Base-by-base conservation (phyloP, 1,139 yeast genomes). In the Blastobotrys malaysiensis region DNA sequence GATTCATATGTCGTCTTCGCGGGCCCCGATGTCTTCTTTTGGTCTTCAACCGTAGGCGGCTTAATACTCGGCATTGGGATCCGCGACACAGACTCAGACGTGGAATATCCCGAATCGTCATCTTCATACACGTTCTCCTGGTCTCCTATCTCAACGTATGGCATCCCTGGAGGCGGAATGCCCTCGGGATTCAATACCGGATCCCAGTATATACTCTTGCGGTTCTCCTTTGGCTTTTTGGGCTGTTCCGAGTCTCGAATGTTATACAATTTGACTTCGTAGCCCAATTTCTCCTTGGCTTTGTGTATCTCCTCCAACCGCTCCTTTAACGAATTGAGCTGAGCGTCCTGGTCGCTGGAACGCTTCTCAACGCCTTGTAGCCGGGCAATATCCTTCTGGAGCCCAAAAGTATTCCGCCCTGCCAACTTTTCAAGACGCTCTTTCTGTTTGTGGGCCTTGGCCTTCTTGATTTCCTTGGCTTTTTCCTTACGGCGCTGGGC, bases 401-500 rank as follows among this genome's bases (percentile, higher is more conserved):
- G 48, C 7, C 61, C 55, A 22, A 53, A 52, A 1, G 67, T 61
- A 47, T 61, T 64, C 19, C 59, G 53, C 24, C 58, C 55, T 7
- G 59, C 53, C 14, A 64, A 46, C 9, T 63, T 55, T 39, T 59
- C 61, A 9, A 54, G 50, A 19, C 63, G 51, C 49, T 61, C 61
- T n/a, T 57, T 56, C 22, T 52, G 55, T 31, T 60, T 55, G 27
- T 61, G 62, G 18, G 65, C 66, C 55, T 67, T 68, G 19, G 59
- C 55, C 56, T 60, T 65, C 53, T 63, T 66, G 13, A 66, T 53
- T 56, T 69, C 69, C 43, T 58, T 55, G 0, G 63, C 65, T 51
- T 67, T 67, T 26, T 68, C 68, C 49, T 62, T 63, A 24, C 65
- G 63, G 48, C 70, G 69, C 63, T 55, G 60, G 5, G 49, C 50